Conservation (phyloP, 305 asterid genomes). For the Coffea humblotiana region DNA sequence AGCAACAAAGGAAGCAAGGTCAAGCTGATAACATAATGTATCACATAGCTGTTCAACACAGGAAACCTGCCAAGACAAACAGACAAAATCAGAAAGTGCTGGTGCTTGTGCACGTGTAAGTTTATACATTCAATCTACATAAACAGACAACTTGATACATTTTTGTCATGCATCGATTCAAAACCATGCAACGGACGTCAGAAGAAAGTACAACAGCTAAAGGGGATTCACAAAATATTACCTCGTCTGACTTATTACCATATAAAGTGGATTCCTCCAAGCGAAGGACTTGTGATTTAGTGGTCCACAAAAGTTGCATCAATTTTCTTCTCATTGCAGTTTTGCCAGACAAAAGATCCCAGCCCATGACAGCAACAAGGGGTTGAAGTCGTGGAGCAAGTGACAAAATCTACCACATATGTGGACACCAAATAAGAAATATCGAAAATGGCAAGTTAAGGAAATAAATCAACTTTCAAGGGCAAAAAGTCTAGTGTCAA, state of each 20-base stretch:
- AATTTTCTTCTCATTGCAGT: conserved; percentile 73
- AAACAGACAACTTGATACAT: not conserved
- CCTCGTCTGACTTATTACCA: conserved; percentile 74
- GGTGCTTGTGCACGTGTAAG: not conserved
- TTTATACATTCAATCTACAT: not conserved
- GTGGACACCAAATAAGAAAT: conserved; percentile 19
- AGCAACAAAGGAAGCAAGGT: conserved; percentile 95
- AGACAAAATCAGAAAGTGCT: conserved; percentile 22
- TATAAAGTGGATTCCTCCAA: conserved; percentile 74
- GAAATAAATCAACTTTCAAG: not conserved
- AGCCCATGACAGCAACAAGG: conserved; percentile 91
- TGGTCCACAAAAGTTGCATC: conserved; percentile 91
- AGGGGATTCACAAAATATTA: conserved; percentile 28
- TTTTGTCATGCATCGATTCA: not conserved
- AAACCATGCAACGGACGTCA: not conserved
- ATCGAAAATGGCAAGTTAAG: conserved; percentile 17
- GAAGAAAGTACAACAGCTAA: not conserved
- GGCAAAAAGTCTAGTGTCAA: not conserved
- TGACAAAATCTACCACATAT: conserved; percentile 60
- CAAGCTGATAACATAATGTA: conserved; percentile 87
- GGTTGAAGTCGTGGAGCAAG: conserved; percentile 95
- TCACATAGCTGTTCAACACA: conserved; percentile 92
- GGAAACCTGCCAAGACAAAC: conserved; percentile 65
- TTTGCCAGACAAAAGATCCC: conserved; percentile 96
- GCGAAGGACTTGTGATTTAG: conserved; percentile 88